phyloP scores from a whole-genome alignment of 495 filamentous ascomycete species.

The Talaromyces borbonicus region DNA sequence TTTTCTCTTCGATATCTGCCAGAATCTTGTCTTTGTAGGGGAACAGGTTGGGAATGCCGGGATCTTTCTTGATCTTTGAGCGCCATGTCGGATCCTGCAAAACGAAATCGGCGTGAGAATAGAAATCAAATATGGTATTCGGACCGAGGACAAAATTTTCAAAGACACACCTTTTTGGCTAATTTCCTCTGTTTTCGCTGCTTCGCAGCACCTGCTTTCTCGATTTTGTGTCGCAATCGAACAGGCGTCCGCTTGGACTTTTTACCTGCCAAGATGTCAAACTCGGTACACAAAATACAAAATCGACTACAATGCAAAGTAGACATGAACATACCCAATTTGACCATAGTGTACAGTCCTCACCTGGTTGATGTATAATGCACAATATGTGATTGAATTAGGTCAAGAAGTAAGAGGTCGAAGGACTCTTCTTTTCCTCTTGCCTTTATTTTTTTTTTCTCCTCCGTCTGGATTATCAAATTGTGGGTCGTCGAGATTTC shows the following conservation, averaged over 20 bases:
- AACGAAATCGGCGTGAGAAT: too few species aligned
- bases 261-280: slow-evolving; percentile 50
- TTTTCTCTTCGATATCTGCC: slow-evolving; percentile 84
- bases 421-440: slow-evolving; percentile 1
- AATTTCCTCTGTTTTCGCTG: slow-evolving; percentile 78
- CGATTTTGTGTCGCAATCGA: slow-evolving; percentile 87
- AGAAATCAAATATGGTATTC: too few species aligned
- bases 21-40: slow-evolving; percentile 95
- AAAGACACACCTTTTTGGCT: slow-evolving; percentile 58
- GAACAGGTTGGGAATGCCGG: slow-evolving; percentile 93
- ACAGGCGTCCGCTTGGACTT: slow-evolving; percentile 87
- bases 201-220: slow-evolving; percentile 86
- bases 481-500: slow-evolving; percentile 28
- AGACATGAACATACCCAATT: slow-evolving; percentile 41
- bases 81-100: slow-evolving; percentile 82
- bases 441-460: slow-evolving; percentile 9
- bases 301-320: too few species aligned
- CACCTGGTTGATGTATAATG: too few species aligned
- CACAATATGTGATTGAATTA: too few species aligned
- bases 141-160: too few species aligned
- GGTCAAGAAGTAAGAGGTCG: too few species aligned
- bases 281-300: not conserved
- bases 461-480: slow-evolving; percentile 10
- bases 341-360: slow-evolving; percentile 44
- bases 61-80: slow-evolving; percentile 89